Percentiles rank a stretch among this genome's conserved stretches.
Evolutionary conservation across 2,329 filamentous ascomycete genomes (phyloP).

Genomic region (Pseudocercospora crystallina): DNA sequence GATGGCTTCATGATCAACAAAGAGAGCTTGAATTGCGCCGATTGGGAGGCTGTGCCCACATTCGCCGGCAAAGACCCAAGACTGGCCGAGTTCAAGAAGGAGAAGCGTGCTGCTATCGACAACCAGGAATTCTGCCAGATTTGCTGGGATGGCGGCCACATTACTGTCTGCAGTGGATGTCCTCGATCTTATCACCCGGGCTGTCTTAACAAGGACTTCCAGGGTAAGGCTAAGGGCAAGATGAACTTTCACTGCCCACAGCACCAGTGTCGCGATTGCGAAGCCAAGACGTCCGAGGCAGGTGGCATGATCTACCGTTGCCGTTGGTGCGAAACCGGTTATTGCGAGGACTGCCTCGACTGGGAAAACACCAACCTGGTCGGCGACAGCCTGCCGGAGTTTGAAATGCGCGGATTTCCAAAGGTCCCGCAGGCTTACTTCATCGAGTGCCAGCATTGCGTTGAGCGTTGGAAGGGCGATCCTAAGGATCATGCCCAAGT

Average conservation of each 20-base stretch:
- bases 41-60: conserved; percentile 60
- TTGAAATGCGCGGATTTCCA: conserved; percentile 50
- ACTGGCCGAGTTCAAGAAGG: conserved; percentile 49
- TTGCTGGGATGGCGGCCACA: conserved; percentile 51
- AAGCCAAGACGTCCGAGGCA: conserved; percentile 51
- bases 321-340: conserved; percentile 56
- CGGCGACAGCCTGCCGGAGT: conserved; percentile 54
- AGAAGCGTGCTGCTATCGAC: conserved; percentile 48
- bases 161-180: conserved; percentile 53
- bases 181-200: conserved; percentile 55
- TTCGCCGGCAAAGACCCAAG: conserved; percentile 56
- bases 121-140: conserved; percentile 56
- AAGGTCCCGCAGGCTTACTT: conserved; percentile 50
- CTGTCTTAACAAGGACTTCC: conserved; percentile 47
- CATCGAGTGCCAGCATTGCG: conserved; percentile 52
- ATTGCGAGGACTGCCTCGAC: conserved; percentile 60
- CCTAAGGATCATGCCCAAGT: conserved; percentile 15
- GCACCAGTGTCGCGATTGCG: conserved; percentile 56
- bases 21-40: conserved; percentile 52
- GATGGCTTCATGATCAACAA: conserved; percentile 58
- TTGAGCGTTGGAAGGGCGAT: conserved; percentile 36
- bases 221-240: conserved; percentile 44
- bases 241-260: conserved; percentile 55
- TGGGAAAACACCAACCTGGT: conserved; percentile 53
- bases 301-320: conserved; percentile 55